Conservation (phyloP, 228 moss, liverwort and hornwort species). For the Sphagnum fallax region DNA sequence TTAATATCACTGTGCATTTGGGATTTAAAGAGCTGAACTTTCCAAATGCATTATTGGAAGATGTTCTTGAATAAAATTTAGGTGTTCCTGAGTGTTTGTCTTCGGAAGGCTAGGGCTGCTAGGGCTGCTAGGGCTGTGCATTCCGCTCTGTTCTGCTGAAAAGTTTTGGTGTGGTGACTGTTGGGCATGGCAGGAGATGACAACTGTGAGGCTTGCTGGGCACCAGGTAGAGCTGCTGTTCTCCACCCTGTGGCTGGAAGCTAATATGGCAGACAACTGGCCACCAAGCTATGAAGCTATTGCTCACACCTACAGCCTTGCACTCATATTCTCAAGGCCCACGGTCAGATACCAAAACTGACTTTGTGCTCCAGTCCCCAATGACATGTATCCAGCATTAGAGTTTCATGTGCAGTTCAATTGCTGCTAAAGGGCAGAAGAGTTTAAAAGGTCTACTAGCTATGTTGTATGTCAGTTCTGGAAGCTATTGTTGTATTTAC, state of each 20-base stretch:
- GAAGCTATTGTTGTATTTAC: too few species aligned
- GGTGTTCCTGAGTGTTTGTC: too few species aligned
- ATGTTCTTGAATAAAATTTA: too few species aligned
- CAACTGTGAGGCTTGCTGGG: constrained; percentile 66
- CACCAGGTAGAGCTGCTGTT: constrained; percentile 77
- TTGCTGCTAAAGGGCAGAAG: neutral
- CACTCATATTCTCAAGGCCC: constrained; percentile 72
- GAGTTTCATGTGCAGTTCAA: neutral
- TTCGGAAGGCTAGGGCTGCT: too few species aligned
- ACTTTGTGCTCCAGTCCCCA: neutral
- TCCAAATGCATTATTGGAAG: too few species aligned
- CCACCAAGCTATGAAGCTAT: constrained; percentile 94
- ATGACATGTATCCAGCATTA: too few species aligned
- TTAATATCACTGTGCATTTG: too few species aligned
- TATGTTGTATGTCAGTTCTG: neutral
- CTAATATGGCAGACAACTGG: constrained; percentile 61
- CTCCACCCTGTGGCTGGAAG: constrained; percentile 76
- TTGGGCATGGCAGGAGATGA: constrained; percentile 47
- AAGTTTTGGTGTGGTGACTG: too few species aligned
- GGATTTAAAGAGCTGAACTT: too few species aligned
- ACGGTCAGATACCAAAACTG: constrained; percentile 31
- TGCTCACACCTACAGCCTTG: constrained; percentile 86
- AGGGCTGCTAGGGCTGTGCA: too few species aligned
- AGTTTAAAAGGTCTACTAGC: neutral
- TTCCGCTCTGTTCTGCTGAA: too few species aligned